These are phyloP conservation scores for Ormosia emarginata DNA, from an alignment of 306 rosid species.

Conservation along the genomic window DNA sequence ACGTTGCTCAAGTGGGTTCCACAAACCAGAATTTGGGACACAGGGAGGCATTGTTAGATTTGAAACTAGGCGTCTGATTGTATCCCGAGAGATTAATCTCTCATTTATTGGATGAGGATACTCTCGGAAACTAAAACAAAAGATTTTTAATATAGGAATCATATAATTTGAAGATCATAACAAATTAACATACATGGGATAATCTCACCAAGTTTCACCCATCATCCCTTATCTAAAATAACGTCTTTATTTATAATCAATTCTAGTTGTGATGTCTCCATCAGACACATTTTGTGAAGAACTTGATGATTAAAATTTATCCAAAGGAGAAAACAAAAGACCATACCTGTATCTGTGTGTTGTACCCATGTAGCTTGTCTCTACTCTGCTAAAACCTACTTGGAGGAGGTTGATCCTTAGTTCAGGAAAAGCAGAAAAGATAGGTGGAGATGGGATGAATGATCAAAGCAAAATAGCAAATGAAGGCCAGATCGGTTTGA, in stretches of 20 bases:
- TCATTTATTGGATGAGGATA: too few species aligned
- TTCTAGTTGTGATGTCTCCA: neutral
- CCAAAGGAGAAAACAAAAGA: neutral
- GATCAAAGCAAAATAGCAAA: neutral
- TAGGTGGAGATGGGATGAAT: neutral
- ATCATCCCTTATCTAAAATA: neutral
- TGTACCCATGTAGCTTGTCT: constrained; percentile 4
- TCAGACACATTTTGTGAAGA: neutral
- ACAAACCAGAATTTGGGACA: constrained; percentile 5
- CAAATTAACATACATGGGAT: neutral
- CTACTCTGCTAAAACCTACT: neutral
- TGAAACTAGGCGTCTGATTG: neutral
- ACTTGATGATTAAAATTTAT: neutral
- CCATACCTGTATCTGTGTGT: constrained; percentile 9
- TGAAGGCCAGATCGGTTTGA: neutral
- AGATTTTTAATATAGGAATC: neutral
- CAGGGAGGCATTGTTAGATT: neutral
- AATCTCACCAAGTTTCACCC: neutral
- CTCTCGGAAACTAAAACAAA: too few species aligned
- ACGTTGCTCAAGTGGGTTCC: constrained; percentile 40
- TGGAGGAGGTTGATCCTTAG: constrained; percentile 21
- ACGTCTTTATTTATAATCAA: neutral
- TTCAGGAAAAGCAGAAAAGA: neutral
- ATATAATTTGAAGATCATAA: neutral
- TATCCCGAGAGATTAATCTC: too few species aligned